A percentile compares a stretch with the other conserved stretches of the same genome.
These are phyloP conservation scores for Wallacemonas sp. DNA, from an alignment of 208 protist genomes.

Conservation along the genomic window DNA sequence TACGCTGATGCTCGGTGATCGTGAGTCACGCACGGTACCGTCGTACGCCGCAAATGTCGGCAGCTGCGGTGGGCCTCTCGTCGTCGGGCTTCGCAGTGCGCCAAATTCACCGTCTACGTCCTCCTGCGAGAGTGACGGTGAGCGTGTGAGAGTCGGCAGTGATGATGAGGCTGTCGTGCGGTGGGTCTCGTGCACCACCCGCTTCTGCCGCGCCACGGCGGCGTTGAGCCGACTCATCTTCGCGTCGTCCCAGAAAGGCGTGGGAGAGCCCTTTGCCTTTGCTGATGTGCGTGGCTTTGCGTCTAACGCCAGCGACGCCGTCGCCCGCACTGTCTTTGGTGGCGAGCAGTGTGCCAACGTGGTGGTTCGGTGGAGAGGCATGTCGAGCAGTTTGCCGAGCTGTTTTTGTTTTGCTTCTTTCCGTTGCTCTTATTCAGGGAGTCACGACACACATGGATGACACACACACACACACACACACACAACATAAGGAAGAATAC, in stretches of 20 bases:
- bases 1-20: neutral
- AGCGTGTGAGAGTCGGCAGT: too few relatives aligned
- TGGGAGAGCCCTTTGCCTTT: too few relatives aligned
- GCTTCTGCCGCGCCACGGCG: neutral
- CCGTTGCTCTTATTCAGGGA: neutral
- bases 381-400: neutral
- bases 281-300: too few relatives aligned
- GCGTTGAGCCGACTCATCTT: slow-evolving; percentile 9
- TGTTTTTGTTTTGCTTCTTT: slow-evolving; percentile 1
- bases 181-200: too few relatives aligned
- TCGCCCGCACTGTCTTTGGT: neutral
- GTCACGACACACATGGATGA: too few relatives aligned
- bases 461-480: too few relatives aligned
- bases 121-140: too few relatives aligned
- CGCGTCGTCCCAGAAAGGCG: neutral
- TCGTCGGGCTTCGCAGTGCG: neutral
- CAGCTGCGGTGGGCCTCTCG: neutral
- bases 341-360: slow-evolving; percentile 5
- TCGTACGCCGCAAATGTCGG: neutral
- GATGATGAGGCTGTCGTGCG: too few relatives aligned
- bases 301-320: neutral
- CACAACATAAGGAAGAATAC: too few relatives aligned
- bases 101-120: too few relatives aligned
- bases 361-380: neutral
- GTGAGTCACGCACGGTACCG: neutral